Percentiles rank a stretch among this genome's conserved stretches.
These are phyloP conservation scores for Aulographum hederae DNA, from an alignment of 2,329 filamentous ascomycete species.

Conservation along the genomic window DNA sequence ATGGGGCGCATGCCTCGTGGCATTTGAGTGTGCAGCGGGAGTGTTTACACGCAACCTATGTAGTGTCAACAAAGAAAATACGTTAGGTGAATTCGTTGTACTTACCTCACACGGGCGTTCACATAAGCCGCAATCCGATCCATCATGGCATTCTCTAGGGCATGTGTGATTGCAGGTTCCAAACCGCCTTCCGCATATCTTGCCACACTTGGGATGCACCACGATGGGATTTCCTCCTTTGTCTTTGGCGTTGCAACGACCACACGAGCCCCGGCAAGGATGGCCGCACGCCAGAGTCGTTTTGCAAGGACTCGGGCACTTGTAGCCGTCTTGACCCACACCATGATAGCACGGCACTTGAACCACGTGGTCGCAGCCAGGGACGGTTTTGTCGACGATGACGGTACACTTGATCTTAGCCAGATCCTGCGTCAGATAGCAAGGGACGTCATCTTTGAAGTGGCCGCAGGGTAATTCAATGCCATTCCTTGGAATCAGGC, in stretches of 20 bases:
- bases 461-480: slow-evolving; percentile 1
- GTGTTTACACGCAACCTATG: slow-evolving; percentile 10
- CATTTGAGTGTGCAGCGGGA: slow-evolving; percentile 10
- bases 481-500: background rate
- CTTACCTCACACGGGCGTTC: slow-evolving; percentile 7
- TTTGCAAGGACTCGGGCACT: slow-evolving; percentile 5
- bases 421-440: background rate
- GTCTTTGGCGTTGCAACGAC: slow-evolving; percentile 2
- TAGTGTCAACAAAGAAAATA: background rate
- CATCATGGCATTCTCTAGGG: slow-evolving; percentile 10
- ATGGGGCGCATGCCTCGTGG: slow-evolving; percentile 16
- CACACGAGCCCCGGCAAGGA: slow-evolving; percentile 3
- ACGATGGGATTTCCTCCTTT: background rate
- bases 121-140: slow-evolving; percentile 11
- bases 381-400: slow-evolving; percentile 3
- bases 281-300: slow-evolving; percentile 7
- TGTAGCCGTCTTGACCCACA: slow-evolving; percentile 3
- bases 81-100: background rate
- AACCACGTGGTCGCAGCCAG: slow-evolving; percentile 2
- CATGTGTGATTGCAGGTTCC: slow-evolving; percentile 15
- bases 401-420: slow-evolving; percentile 4
- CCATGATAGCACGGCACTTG: slow-evolving; percentile 5
- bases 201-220: slow-evolving; percentile 7
- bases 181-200: slow-evolving; percentile 11
- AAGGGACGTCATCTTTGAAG: background rate